Conservation (phyloP, 2,329 filamentous ascomycete species). For the Pyrenophora tritici-repentis region DNA sequence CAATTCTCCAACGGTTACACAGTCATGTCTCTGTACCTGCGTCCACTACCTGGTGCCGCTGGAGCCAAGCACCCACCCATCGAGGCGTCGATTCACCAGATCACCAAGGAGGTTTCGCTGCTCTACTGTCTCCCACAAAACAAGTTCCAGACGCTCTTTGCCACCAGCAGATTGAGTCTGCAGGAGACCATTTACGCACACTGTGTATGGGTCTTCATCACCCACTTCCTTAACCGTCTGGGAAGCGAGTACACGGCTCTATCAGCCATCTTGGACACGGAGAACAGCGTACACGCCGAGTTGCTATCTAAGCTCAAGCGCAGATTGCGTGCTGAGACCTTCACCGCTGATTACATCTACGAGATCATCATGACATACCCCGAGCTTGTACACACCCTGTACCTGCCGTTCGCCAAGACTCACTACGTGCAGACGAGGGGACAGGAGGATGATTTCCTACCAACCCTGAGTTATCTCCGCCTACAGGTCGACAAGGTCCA, state of each 20-base stretch:
- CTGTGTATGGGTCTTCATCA: slow-evolving; percentile 95
- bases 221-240: slow-evolving; percentile 96
- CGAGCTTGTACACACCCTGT: slow-evolving; percentile 81
- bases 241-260: slow-evolving; percentile 90
- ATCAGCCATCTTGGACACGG: slow-evolving; percentile 75
- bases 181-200: slow-evolving; percentile 98
- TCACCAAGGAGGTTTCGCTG: slow-evolving; percentile 97
- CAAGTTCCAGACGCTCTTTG: slow-evolving; percentile 90
- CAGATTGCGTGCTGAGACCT: slow-evolving; percentile 91
- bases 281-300: slow-evolving; percentile 83
- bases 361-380: slow-evolving; percentile 96
- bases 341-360: slow-evolving; percentile 96
- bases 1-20: slow-evolving; percentile 99
- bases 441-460: slow-evolving; percentile 70
- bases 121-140: slow-evolving; percentile 98
- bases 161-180: slow-evolving; percentile 81
- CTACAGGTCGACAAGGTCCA: slow-evolving; percentile 67
- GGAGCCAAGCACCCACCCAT: slow-evolving; percentile 72
- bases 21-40: slow-evolving; percentile 93
- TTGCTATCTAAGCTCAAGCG: slow-evolving; percentile 94
- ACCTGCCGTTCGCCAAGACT: slow-evolving; percentile 86
- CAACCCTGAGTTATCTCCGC: slow-evolving; percentile 69
- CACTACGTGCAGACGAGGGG: slow-evolving; percentile 75
- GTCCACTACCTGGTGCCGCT: slow-evolving; percentile 60
- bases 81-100: slow-evolving; percentile 94